Evolutionary conservation across 2,329 filamentous ascomycete genomes (phyloP).

Genomic region (Fonsecaea erecta): DNA sequence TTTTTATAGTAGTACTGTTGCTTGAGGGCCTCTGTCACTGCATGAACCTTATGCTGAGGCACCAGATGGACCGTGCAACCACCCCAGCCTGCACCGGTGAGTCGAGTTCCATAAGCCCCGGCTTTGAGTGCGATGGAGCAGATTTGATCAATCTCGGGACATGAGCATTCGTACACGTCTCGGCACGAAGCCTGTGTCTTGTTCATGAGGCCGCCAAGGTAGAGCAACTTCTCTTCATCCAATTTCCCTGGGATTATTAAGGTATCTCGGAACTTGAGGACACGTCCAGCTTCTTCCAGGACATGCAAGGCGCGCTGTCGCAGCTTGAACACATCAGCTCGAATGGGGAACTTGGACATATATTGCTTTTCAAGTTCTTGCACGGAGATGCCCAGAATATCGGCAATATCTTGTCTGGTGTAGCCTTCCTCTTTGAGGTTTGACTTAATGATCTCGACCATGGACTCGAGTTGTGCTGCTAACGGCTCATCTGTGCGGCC

Average conservation of each 20-base stretch:
- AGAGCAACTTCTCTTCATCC: conserved; percentile 68
- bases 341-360: conserved; percentile 86
- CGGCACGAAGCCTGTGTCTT: conserved; percentile 86
- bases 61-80: conserved; percentile 95
- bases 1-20: conserved; percentile 78
- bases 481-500: conserved; percentile 55
- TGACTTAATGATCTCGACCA: conserved; percentile 71
- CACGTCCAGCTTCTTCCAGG: conserved; percentile 84
- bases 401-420: conserved; percentile 81
- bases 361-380: conserved; percentile 75
- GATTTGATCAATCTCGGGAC: conserved; percentile 86
- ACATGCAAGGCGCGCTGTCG: conserved; percentile 88
- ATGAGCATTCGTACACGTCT: conserved; percentile 88
- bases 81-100: conserved; percentile 85
- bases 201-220: conserved; percentile 83
- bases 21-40: conserved; percentile 76
- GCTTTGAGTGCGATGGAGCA: conserved; percentile 77
- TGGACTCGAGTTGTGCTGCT: conserved; percentile 71
- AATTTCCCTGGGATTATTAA: conserved; percentile 60
- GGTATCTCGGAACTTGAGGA: conserved; percentile 79
- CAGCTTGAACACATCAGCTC: conserved; percentile 84
- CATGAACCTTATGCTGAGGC: conserved; percentile 77
- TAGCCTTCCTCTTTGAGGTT: conserved; percentile 83
- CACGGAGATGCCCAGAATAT: conserved; percentile 70
- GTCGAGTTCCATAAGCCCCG: conserved; percentile 75